Percentiles rank a stretch among this genome's conserved stretches.
These are phyloP conservation scores for Diplodia corticola DNA, from an alignment of 2,329 filamentous ascomycete genomes.

Conservation along the genomic window DNA sequence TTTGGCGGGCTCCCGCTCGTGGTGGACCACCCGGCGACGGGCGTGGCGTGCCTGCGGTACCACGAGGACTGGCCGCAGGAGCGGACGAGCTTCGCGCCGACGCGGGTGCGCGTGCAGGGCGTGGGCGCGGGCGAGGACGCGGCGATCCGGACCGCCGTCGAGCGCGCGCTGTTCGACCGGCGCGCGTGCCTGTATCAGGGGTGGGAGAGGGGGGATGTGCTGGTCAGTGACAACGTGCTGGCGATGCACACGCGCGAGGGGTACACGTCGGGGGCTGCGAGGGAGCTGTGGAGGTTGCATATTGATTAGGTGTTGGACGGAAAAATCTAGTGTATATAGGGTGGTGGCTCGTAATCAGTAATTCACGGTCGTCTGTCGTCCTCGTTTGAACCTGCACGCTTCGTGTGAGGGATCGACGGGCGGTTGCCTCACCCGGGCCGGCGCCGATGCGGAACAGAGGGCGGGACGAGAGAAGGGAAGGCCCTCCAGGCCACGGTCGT, in stretches of 20 bases:
- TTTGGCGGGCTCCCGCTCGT: conserved; percentile 50
- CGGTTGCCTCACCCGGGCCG: no score
- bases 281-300: conserved; percentile 24
- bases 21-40: conserved; percentile 48
- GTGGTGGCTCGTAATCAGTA: no score
- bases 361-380: no score
- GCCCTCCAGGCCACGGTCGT: no score
- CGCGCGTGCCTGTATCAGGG: conserved; percentile 52
- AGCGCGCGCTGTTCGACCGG: conserved; percentile 51
- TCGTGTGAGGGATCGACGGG: no score
- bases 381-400: no score
- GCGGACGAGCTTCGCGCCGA: conserved; percentile 55
- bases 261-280: background rate
- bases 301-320: conserved; percentile 11
- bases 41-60: conserved; percentile 53
- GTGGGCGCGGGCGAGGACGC: background rate
- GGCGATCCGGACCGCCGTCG: conserved; percentile 34
- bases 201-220: conserved; percentile 58
- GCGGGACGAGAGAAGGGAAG: no score
- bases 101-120: conserved; percentile 5
- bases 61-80: conserved; percentile 57
- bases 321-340: background rate
- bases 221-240: conserved; percentile 55
- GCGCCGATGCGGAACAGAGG: background rate
- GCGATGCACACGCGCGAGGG: conserved; percentile 48